phyloP scores from a whole-genome alignment of 331 rosid species.

The Malus hybrid region DNA sequence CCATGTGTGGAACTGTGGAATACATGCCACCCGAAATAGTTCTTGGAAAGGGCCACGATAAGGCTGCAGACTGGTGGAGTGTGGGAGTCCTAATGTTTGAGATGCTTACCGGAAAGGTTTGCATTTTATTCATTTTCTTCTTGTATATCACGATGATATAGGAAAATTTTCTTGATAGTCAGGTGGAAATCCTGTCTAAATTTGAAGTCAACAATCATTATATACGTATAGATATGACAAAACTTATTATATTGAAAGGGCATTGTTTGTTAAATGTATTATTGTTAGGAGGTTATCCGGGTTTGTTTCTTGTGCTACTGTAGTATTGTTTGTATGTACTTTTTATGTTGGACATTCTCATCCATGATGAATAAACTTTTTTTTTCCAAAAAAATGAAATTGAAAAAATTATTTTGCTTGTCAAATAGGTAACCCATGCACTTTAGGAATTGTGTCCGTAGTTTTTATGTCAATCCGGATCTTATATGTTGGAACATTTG shows the following conservation, averaged over 20 bases:
- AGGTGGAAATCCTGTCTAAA: background rate
- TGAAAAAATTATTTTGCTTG: background rate
- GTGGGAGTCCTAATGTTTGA: slow-evolving; percentile 83
- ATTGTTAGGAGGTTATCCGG: background rate
- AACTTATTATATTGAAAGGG: background rate
- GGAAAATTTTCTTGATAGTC: background rate
- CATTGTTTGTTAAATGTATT: background rate
- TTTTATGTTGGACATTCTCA: background rate
- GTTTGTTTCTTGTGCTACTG: background rate
- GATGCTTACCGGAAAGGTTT: slow-evolving; percentile 98
- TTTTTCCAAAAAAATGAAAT: background rate
- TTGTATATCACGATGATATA: background rate
- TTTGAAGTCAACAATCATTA: background rate
- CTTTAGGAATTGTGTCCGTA: background rate
- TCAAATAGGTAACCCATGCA: background rate
- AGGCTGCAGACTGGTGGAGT: slow-evolving; percentile 99
- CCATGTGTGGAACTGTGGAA: slow-evolving; percentile 90
- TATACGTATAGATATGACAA: background rate
- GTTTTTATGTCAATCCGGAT: background rate
- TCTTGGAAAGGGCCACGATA: slow-evolving; percentile 93
- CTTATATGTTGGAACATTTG: background rate
- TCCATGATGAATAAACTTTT: background rate
- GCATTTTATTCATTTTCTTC: slow-evolving; percentile 1
- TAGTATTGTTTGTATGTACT: background rate
- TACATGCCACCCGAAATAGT: slow-evolving; percentile 97